phyloP scores from a whole-genome alignment of 805 yeast genomes.

The Yarrowia sp. region DNA sequence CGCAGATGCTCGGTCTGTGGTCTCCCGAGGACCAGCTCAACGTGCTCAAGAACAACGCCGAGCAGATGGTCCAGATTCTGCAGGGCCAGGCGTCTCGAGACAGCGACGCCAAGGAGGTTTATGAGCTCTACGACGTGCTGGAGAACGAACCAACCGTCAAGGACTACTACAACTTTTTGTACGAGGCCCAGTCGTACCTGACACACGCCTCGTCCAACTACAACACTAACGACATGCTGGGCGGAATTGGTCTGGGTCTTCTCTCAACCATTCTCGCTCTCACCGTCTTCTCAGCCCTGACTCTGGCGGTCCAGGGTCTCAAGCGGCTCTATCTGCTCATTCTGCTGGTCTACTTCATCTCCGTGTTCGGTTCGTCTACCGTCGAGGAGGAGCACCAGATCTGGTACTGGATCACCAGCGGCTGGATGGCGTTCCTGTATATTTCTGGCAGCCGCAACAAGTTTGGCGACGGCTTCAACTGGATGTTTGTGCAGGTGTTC shows the following conservation, averaged over 20 bases:
- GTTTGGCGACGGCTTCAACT: conserved; percentile 31
- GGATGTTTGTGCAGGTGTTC: conserved; percentile 37
- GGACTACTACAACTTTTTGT: conserved; percentile 43
- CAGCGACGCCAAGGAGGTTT: conserved; percentile 27
- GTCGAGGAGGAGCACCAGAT: conserved; percentile 95
- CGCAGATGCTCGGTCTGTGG: conserved; percentile 57
- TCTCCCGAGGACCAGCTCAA: conserved; percentile 53
- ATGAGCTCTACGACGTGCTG: not conserved
- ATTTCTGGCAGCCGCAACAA: conserved; percentile 30
- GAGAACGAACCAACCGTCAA: conserved; percentile 24
- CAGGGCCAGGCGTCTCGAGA: conserved; percentile 14
- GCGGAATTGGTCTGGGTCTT: conserved; percentile 42
- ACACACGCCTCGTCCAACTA: conserved; percentile 63
- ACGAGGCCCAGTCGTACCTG: conserved; percentile 40
- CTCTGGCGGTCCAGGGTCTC: conserved; percentile 27
- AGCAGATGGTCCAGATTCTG: conserved; percentile 35
- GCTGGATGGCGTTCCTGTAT: conserved; percentile 36
- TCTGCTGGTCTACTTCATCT: conserved; percentile 46
- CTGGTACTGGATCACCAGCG: conserved; percentile 80
- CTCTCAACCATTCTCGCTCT: conserved; percentile 40
- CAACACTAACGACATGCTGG: conserved; percentile 50
- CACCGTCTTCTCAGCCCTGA: conserved; percentile 31
- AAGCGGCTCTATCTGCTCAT: conserved; percentile 33
- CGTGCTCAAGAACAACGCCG: conserved; percentile 45
- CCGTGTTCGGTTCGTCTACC: conserved; percentile 81